Evolutionary conservation across 805 yeast species (phyloP).

Genomic region (Wickerhamiella galacta): DNA sequence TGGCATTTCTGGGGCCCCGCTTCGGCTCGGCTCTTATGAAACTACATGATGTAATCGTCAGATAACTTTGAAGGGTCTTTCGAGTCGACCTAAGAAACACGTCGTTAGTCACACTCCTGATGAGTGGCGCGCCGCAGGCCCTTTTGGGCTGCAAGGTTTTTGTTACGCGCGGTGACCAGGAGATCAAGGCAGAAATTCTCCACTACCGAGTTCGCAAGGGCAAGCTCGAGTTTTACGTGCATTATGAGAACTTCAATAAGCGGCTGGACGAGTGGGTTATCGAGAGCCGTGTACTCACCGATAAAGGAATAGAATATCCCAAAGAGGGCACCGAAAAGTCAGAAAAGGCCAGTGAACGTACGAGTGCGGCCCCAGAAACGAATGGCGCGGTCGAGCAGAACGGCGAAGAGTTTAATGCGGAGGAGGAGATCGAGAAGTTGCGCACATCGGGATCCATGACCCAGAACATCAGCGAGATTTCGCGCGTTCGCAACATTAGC

Average conservation of each 20-base stretch:
- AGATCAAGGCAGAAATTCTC: conserved; percentile 69
- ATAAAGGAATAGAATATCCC: conserved; percentile 57
- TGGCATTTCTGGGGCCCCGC: too few relatives aligned
- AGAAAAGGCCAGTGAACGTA: conserved; percentile 16
- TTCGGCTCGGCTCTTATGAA: too few relatives aligned
- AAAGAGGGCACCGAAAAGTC: conserved; percentile 32
- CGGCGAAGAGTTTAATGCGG: conserved; percentile 62
- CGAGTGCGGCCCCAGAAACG: conserved; percentile 16
- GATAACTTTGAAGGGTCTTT: too few relatives aligned
- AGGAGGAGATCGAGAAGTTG: conserved; percentile 80
- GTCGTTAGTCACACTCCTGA: too few relatives aligned
- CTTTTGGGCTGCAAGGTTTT: conserved; percentile 65
- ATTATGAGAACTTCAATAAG: conserved; percentile 85
- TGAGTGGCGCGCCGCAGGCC: conserved; percentile 1
- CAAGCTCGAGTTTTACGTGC: conserved; percentile 72
- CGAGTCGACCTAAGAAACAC: too few relatives aligned
- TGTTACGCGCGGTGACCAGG: conserved; percentile 66
- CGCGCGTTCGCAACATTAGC: conserved; percentile 72
- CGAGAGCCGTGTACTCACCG: conserved; percentile 51
- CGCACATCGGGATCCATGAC: conserved; percentile 97
- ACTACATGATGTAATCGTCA: too few relatives aligned
- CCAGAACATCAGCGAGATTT: conserved; percentile 71
- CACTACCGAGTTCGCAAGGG: conserved; percentile 63
- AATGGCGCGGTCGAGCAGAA: conserved; percentile 33
- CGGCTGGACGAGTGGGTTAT: conserved; percentile 93